phyloP scores from a whole-genome alignment of 1,139 yeast genomes.

The Yamadazyma pseudoaaseri region DNA sequence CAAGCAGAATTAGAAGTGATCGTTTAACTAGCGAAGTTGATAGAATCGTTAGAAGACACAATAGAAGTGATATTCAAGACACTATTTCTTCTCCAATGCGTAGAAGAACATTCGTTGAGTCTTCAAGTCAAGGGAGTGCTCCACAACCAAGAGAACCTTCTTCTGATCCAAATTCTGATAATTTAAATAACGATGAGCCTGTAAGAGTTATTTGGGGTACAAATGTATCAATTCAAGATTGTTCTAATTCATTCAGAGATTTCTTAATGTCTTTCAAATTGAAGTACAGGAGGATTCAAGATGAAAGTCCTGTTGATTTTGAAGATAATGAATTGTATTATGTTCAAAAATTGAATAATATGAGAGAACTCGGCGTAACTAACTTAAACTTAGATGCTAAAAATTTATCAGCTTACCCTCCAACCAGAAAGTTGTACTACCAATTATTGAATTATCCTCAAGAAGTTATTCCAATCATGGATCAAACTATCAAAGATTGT shows the following conservation, averaged over 20 bases:
- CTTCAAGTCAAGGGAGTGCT: constrained; percentile 11
- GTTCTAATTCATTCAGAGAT: constrained; percentile 74
- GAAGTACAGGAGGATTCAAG: constrained; percentile 64
- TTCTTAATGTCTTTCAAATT: constrained; percentile 81
- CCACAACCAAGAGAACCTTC: constrained; percentile 16
- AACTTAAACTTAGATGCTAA: constrained; percentile 83
- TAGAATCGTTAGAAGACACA: constrained; percentile 40
- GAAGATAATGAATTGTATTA: constrained; percentile 77
- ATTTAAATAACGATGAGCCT: constrained; percentile 54
- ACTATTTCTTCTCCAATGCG: constrained; percentile 41
- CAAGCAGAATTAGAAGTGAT: constrained; percentile 25
- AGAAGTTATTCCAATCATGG: constrained; percentile 97
- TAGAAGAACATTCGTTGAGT: constrained; percentile 32
- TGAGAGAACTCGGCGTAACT: constrained; percentile 77
- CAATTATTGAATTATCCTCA: constrained; percentile 92
- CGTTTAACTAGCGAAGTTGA: constrained; percentile 43
- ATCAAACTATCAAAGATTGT: constrained; percentile 89
- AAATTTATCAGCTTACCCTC: constrained; percentile 72
- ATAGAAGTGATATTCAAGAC: constrained; percentile 46
- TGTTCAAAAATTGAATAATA: constrained; percentile 66
- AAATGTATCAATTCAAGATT: constrained; percentile 87
- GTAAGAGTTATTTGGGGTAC: constrained; percentile 98
- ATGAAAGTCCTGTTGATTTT: constrained; percentile 31
- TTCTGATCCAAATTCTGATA: constrained; percentile 30
- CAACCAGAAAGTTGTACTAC: constrained; percentile 75